Percentiles rank a stretch among this genome's conserved stretches.
Evolutionary conservation across 2,329 filamentous ascomycete genomes (phyloP).

Genomic region (Talaromyces sp.): DNA sequence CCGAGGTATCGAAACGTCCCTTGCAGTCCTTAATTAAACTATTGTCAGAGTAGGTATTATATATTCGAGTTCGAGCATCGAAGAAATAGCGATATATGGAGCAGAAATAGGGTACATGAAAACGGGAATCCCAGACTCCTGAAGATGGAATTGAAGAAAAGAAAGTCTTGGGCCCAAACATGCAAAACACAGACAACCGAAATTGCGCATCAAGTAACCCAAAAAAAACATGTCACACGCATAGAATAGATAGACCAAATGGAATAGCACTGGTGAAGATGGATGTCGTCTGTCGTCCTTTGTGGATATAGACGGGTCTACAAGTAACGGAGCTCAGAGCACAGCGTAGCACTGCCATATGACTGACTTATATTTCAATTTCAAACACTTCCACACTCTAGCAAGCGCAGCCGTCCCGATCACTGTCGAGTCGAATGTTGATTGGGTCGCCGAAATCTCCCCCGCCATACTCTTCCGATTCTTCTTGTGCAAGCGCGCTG

Average conservation of each 20-base stretch:
- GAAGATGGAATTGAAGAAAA: slow-evolving; percentile 14
- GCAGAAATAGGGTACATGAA: slow-evolving; percentile 16
- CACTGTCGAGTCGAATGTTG: slow-evolving; percentile 94
- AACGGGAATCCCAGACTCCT: slow-evolving; percentile 28
- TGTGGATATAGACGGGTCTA: not conserved
- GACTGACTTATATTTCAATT: not conserved
- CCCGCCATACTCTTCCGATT: slow-evolving; percentile 87
- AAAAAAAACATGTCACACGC: not conserved
- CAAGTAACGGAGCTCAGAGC: not conserved
- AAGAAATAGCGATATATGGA: slow-evolving; percentile 6
- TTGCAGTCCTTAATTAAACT: not conserved
- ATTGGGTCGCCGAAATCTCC: slow-evolving; percentile 97
- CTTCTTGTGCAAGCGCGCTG: slow-evolving; percentile 92
- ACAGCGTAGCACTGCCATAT: not conserved
- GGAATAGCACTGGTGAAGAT: not conserved
- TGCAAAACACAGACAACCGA: slow-evolving; percentile 18
- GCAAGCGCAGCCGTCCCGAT: slow-evolving; percentile 89
- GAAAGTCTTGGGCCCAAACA: slow-evolving; percentile 15
- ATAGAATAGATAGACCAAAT: not conserved
- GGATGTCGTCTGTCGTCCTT: not conserved
- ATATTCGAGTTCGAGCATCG: not conserved
- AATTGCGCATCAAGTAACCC: not conserved
- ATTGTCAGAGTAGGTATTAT: slow-evolving; percentile 1
- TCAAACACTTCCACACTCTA: slow-evolving; percentile 41
- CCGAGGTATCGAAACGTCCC: not conserved